phyloP scores from a whole-genome alignment of 2,329 filamentous ascomycete genomes.

The Ascochyta lentis region DNA sequence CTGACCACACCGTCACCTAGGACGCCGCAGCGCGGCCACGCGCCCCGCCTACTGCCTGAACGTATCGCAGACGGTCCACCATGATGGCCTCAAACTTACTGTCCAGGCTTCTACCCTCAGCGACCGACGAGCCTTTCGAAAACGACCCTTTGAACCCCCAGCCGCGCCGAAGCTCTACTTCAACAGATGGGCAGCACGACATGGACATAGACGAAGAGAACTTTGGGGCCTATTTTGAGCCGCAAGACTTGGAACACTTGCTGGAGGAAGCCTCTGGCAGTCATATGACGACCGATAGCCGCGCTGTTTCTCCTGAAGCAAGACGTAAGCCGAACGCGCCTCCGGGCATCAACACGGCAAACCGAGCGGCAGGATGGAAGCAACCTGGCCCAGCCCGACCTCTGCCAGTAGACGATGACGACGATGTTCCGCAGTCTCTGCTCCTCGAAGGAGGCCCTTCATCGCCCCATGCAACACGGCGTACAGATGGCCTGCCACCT shows the following conservation, averaged over 20 bases:
- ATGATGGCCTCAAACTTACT: slow-evolving; percentile 63
- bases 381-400: slow-evolving; percentile 32
- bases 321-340: slow-evolving; percentile 33
- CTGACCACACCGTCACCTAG: slow-evolving; percentile 20
- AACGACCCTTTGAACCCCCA: slow-evolving; percentile 42
- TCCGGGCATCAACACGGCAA: slow-evolving; percentile 34
- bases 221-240: slow-evolving; percentile 58
- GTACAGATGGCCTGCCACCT: slow-evolving; percentile 44
- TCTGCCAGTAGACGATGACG: slow-evolving; percentile 49
- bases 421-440: slow-evolving; percentile 69
- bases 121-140: slow-evolving; percentile 56
- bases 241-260: slow-evolving; percentile 64
- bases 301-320: slow-evolving; percentile 45
- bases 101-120: slow-evolving; percentile 59
- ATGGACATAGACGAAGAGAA: slow-evolving; percentile 60
- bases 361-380: slow-evolving; percentile 49
- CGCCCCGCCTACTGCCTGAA: slow-evolving; percentile 39
- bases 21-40: slow-evolving; percentile 29
- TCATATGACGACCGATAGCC: slow-evolving; percentile 54
- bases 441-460: slow-evolving; percentile 61
- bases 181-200: slow-evolving; percentile 53
- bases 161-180: slow-evolving; percentile 31
- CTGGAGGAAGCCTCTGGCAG: slow-evolving; percentile 60
- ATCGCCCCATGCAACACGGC: slow-evolving; percentile 26
- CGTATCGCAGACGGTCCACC: slow-evolving; percentile 19